Evolutionary conservation across 352 stramenopile genomes (phyloP), one percentile per base, ranked within the genome.

Genomic region (Phytophthora fragariaefolia): DNA sequence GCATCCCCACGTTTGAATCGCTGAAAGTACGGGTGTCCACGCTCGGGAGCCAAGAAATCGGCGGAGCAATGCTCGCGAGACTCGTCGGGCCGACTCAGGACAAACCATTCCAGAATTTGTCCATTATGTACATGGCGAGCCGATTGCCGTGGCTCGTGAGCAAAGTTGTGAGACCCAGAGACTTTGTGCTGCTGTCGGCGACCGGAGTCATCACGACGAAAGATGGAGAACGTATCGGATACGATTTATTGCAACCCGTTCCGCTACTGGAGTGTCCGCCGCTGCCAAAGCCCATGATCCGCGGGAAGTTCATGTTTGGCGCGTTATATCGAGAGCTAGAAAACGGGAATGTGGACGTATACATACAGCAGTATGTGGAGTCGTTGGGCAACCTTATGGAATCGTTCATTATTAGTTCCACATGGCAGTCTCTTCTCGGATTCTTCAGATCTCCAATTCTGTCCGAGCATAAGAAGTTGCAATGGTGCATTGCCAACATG

Each of bases 11-110:
- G 9, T 82, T 85, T 20, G 76, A 85, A 64, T 47, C 77, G 40
- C 74, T 79, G 10, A 56, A 73, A 63, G 49, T 80, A 8, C 83
- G 71, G 3, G 47, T 73, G 8, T 53, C 67, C 6, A 71, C 67
- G 13, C 54, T 76, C 6, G 67, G 57, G 12, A 68, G 71, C 12
- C 58, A 69, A 27, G 56, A 76, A 26, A 57, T 73, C 26, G 49
- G 80, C 48, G 74, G 71, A 30, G 76, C 76, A 46, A 76, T 91
- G 68, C 76, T 91, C 52, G 79, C 83, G 46, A 82, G 71, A 63
- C 76, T 91, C 20, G 57, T 77, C 10, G 64, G 76, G 0, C 68
- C 82, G 12, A 85, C 71, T 0, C 43, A 71, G 2, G 64, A 73
- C 15, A 63, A 83, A 20, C 76, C 73, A 8, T 89, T 79, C 46